Percentiles rank a stretch among this genome's conserved stretches.
These are phyloP conservation scores for Picochlorum sp. DNA, from an alignment of 139 green algal species.

Conservation along the genomic window DNA sequence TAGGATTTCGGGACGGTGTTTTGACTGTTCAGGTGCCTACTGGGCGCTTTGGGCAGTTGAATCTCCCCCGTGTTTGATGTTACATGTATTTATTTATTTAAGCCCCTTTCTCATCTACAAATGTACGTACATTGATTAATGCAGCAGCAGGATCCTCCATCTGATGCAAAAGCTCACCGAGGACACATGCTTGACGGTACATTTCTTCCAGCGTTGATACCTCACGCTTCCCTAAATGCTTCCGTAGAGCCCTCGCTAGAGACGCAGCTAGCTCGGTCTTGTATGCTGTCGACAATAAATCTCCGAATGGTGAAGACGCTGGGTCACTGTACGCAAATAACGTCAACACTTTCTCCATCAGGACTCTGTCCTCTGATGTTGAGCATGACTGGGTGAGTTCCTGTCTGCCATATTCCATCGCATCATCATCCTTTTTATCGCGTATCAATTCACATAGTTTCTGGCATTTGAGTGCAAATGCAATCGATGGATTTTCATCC, in stretches of 20 bases:
- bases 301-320: constrained; percentile 34
- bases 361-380: constrained; percentile 14
- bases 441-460: constrained; percentile 57
- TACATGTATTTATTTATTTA: constrained; percentile 9
- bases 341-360: constrained; percentile 45
- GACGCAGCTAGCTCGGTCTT: constrained; percentile 37
- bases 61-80: background rate
- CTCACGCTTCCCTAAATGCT: constrained; percentile 18
- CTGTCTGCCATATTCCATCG: constrained; percentile 38
- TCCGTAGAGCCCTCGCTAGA: constrained; percentile 44
- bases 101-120: constrained; percentile 7
- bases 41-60: constrained; percentile 18
- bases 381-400: constrained; percentile 15
- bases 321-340: constrained; percentile 64
- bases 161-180: constrained; percentile 8
- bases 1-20: background rate
- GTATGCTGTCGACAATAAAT: constrained; percentile 39
- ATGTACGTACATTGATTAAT: constrained; percentile 9
- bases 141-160: constrained; percentile 12
- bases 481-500: constrained; percentile 28
- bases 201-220: constrained; percentile 17
- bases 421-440: constrained; percentile 32
- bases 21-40: constrained; percentile 18
- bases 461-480: constrained; percentile 53
- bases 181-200: constrained; percentile 8